phyloP scores from a whole-genome alignment of 352 stramenopile species.

The Elongisporangium senticosum region DNA sequence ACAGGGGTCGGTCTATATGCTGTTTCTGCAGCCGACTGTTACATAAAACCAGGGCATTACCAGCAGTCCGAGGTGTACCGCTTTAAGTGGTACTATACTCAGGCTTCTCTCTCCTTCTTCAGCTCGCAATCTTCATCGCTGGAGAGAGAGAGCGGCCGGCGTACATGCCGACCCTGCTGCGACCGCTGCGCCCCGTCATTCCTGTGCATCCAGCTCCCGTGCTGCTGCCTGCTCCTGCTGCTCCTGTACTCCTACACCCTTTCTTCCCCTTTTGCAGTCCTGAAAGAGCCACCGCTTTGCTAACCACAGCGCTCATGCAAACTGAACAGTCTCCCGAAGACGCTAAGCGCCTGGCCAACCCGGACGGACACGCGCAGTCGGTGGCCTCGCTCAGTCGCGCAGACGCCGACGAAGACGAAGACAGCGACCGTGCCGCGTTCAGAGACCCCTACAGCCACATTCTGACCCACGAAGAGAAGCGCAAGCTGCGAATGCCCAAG shows the following conservation, averaged over 20 bases:
- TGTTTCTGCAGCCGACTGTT: neutral
- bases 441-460: neutral
- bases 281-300: neutral
- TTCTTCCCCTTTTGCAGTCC: neutral
- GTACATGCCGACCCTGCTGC: neutral
- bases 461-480: neutral
- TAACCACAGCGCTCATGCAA: neutral
- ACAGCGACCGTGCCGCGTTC: neutral
- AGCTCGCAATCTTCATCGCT: neutral
- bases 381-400: neutral
- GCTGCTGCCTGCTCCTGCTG: neutral
- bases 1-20: neutral
- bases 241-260: neutral
- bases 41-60: neutral
- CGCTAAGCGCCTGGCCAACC: too few species aligned
- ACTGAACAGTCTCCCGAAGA: neutral
- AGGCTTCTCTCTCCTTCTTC: neutral
- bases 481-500: slow-evolving; percentile 28
- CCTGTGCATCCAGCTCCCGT: neutral
- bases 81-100: neutral
- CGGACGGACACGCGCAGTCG: neutral
- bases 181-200: neutral
- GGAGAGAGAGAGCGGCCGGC: neutral
- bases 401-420: neutral
- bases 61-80: neutral